These are phyloP conservation scores for Trametes hirsuta DNA, from an alignment of 1,284 basidiomycete species.

Conservation along the genomic window DNA sequence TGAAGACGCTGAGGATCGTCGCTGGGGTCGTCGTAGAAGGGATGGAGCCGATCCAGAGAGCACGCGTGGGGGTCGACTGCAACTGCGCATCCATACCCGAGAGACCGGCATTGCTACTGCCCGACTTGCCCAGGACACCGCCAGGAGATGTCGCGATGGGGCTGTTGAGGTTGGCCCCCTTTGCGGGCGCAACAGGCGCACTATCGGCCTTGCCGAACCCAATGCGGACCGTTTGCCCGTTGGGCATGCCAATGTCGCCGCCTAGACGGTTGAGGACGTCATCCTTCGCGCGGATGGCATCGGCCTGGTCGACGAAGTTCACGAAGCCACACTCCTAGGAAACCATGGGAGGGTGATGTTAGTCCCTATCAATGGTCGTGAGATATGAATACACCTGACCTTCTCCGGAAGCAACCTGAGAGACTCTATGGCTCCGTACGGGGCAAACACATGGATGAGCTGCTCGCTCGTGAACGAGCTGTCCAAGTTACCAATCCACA, in stretches of 20 bases:
- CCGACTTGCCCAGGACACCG: constrained; percentile 50
- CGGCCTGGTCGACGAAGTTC: constrained; percentile 94
- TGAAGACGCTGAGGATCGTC: constrained; percentile 91
- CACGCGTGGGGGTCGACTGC: constrained; percentile 87
- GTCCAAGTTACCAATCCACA: constrained; percentile 98
- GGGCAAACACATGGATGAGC: constrained; percentile 92
- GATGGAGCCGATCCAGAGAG: constrained; percentile 95
- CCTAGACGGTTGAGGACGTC: constrained; percentile 94
- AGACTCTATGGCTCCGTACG: constrained; percentile 96
- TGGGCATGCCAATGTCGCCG: constrained; percentile 92
- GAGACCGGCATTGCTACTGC: constrained; percentile 50
- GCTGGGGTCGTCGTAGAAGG: constrained; percentile 92
- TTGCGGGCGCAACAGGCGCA: constrained; percentile 85
- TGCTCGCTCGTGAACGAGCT: constrained; percentile 93
- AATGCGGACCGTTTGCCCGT: constrained; percentile 92
- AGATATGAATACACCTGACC: constrained; percentile 48
- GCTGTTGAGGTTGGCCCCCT: constrained; percentile 63
- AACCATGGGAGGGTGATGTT: constrained; percentile 12
- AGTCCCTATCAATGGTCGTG: constrained; percentile 7
- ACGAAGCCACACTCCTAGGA: constrained; percentile 95
- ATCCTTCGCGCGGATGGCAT: constrained; percentile 95
- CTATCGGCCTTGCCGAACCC: constrained; percentile 98
- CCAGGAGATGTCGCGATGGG: constrained; percentile 69
- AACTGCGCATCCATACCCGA: constrained; percentile 78
- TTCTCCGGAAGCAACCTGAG: constrained; percentile 94